Conservation (phyloP, 106 monocot genomes). For the Dioscorea alata region DNA sequence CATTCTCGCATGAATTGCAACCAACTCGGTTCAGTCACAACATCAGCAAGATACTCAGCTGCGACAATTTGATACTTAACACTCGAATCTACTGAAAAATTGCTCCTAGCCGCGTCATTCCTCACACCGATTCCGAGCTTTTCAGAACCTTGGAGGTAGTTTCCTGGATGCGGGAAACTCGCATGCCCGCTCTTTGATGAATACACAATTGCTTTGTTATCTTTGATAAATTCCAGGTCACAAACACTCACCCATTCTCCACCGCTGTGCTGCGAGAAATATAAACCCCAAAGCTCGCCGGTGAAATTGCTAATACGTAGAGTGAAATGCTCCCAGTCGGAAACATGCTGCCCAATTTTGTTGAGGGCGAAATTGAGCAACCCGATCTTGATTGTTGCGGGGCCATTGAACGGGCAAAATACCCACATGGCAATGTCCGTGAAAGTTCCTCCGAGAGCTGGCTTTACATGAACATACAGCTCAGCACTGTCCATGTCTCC, state of each 20-base stretch:
- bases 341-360: conserved; percentile 71
- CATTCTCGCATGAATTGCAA: conserved; percentile 99
- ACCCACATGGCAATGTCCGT: conserved; percentile 97
- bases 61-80: conserved; percentile 63
- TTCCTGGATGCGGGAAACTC: conserved; percentile 68
- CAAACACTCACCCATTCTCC: conserved; percentile 77
- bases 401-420: conserved; percentile 97
- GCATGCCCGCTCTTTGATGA: conserved; percentile 89
- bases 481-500: conserved; percentile 71
- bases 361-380: conserved; percentile 39
- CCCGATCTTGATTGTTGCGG: conserved; percentile 79
- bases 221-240: conserved; percentile 68
- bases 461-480: conserved; percentile 87
- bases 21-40: conserved; percentile 63
- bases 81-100: conserved; percentile 68
- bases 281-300: conserved; percentile 73
- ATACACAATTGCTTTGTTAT: conserved; percentile 72
- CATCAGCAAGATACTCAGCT: conserved; percentile 77
- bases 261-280: conserved; percentile 95
- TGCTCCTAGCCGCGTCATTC: conserved; percentile 71
- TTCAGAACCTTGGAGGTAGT: conserved; percentile 73
- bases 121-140: conserved; percentile 84
- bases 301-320: conserved; percentile 85
- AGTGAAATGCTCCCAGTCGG: conserved; percentile 99
- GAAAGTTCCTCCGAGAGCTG: conserved; percentile 83